A percentile compares a stretch with the other conserved stretches of the same genome.
These are phyloP conservation scores for Calocybe cyanea DNA, from an alignment of 768 basidiomycete genomes.

Conservation along the genomic window DNA sequence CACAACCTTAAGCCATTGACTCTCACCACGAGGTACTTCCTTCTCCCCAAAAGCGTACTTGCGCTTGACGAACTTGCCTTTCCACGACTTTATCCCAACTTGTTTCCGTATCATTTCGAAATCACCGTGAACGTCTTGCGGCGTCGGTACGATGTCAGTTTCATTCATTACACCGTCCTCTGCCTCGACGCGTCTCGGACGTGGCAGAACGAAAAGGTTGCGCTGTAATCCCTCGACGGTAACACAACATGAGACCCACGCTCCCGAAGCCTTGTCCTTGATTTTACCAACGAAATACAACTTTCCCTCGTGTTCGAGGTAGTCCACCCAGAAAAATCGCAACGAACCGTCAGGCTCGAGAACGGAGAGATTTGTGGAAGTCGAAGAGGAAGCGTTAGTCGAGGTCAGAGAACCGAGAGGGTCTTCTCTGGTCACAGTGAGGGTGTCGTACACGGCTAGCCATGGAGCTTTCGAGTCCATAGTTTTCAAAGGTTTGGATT, in stretches of 20 bases:
- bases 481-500: conserved; percentile 31
- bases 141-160: conserved; percentile 70
- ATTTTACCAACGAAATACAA: conserved; percentile 92
- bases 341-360: conserved; percentile 83
- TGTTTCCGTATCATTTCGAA: conserved; percentile 77
- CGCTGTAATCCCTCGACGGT: conserved; percentile 83
- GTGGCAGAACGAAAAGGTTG: conserved; percentile 86
- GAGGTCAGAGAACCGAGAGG: conserved; percentile 46
- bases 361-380: conserved; percentile 45
- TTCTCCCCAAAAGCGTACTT: conserved; percentile 90
- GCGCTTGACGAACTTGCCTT: conserved; percentile 79
- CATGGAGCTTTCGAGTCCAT: conserved; percentile 52
- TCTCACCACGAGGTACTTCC: conserved; percentile 75
- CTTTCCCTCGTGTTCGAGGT: conserved; percentile 80
- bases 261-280: conserved; percentile 64
- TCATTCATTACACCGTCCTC: conserved; percentile 60
- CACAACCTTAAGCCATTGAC: conserved; percentile 89
- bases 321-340: conserved; percentile 95
- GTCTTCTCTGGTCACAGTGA: conserved; percentile 59
- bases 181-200: conserved; percentile 55
- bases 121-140: conserved; percentile 74
- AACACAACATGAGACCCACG: conserved; percentile 84
- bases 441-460: conserved; percentile 73
- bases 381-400: conserved; percentile 28
- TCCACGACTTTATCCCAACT: conserved; percentile 71